Percentiles rank a stretch among this genome's conserved stretches.
Evolutionary conservation across 108 stramenopile species (phyloP).

Genomic region (Epithemia pelagica): DNA sequence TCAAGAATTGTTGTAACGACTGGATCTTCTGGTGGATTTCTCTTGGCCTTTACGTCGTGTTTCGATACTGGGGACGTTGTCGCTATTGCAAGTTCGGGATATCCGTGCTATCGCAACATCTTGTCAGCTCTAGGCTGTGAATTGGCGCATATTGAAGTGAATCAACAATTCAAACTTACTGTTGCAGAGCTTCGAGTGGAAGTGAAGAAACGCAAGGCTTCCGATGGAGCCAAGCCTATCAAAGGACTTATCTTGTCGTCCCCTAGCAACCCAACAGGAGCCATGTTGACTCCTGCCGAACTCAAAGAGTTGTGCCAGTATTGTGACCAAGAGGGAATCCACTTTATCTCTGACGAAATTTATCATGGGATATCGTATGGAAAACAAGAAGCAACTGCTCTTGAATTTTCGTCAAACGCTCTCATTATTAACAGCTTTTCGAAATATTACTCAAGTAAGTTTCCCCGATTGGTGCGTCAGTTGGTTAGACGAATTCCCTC

Average conservation of each 20-base stretch:
- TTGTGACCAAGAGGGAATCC: constrained; percentile 70
- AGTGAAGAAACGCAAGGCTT: constrained; percentile 24
- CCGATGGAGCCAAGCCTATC: constrained; percentile 23
- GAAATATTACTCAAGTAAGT: constrained; percentile 88
- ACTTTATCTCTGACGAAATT: constrained; percentile 91
- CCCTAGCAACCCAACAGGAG: constrained; percentile 87
- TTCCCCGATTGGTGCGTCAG: background rate
- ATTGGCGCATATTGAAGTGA: constrained; percentile 55
- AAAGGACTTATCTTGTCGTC: constrained; percentile 81
- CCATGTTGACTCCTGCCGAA: constrained; percentile 73
- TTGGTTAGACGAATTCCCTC: background rate
- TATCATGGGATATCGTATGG: constrained; percentile 93
- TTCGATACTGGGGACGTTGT: constrained; percentile 83
- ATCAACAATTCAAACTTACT: constrained; percentile 79
- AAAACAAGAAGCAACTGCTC: constrained; percentile 77
- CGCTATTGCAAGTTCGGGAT: constrained; percentile 76
- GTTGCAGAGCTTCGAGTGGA: constrained; percentile 67
- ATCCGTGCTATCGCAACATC: constrained; percentile 95
- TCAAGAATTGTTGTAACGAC: constrained; percentile 78
- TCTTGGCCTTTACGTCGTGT: constrained; percentile 80
- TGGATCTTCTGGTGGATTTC: constrained; percentile 81
- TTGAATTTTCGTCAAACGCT: constrained; percentile 53
- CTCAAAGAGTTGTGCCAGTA: constrained; percentile 70
- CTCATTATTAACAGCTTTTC: constrained; percentile 90
- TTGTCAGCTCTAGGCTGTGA: constrained; percentile 64